These are phyloP conservation scores for Aspergillus saccharolyticus DNA, from an alignment of 495 filamentous ascomycete species.

Conservation along the genomic window DNA sequence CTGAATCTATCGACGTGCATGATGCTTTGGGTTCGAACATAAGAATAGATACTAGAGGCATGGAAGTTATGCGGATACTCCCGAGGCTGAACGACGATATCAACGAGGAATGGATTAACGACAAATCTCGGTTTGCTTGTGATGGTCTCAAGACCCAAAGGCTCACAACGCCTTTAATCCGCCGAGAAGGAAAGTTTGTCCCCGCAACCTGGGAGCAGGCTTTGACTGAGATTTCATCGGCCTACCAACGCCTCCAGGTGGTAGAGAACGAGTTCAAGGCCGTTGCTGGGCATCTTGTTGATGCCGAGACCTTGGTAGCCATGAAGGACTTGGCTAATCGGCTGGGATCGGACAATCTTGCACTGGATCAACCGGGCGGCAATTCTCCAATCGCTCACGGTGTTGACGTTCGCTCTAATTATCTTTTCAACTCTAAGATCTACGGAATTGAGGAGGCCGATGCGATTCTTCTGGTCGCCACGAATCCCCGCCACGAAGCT, in stretches of 20 bases:
- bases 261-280: constrained; percentile 93
- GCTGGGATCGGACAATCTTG: constrained; percentile 91
- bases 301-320: constrained; percentile 87
- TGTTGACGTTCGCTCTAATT: constrained; percentile 89
- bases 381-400: constrained; percentile 83
- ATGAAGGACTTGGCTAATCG: constrained; percentile 96
- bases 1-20: constrained; percentile 89
- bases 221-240: constrained; percentile 73
- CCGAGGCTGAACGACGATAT: constrained; percentile 94
- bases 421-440: constrained; percentile 93
- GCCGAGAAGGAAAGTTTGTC: constrained; percentile 80
- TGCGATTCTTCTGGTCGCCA: constrained; percentile 84
- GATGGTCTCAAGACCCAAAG: constrained; percentile 96
- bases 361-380: constrained; percentile 83
- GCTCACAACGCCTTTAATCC: constrained; percentile 85
- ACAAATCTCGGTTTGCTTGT: constrained; percentile 94
- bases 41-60: constrained; percentile 83
- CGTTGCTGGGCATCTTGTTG: constrained; percentile 83
- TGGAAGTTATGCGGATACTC: constrained; percentile 92
- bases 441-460: constrained; percentile 91
- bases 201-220: constrained; percentile 94
- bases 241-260: constrained; percentile 67
- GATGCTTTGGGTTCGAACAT: constrained; percentile 93
- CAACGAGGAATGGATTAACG: constrained; percentile 99
- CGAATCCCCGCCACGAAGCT: constrained; percentile 91